Conservation (phyloP, 2,329 filamentous ascomycete genomes). For the Botrytis tulipae region DNA sequence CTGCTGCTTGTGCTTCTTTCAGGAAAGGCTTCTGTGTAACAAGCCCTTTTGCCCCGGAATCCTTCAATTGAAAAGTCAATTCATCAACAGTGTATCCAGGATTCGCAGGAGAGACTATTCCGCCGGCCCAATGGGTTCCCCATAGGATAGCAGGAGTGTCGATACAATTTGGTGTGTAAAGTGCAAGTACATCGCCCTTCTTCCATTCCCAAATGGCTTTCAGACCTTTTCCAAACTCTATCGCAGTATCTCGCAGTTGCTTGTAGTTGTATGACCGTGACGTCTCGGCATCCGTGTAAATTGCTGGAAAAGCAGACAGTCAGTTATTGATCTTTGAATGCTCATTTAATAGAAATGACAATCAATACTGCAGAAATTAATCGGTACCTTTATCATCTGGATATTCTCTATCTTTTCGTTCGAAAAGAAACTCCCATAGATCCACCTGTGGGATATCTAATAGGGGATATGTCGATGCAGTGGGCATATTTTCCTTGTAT, state of each 20-base stretch:
- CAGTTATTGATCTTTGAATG: not conserved
- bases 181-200: slow-evolving; percentile 76
- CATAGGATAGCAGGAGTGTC: slow-evolving; percentile 77
- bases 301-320: slow-evolving; percentile 51
- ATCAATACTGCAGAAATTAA: slow-evolving; percentile 44
- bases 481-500: slow-evolving; percentile 30
- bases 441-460: slow-evolving; percentile 72
- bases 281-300: slow-evolving; percentile 75
- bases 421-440: slow-evolving; percentile 77
- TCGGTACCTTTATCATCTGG: slow-evolving; percentile 69
- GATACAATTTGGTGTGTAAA: slow-evolving; percentile 84
- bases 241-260: slow-evolving; percentile 62
- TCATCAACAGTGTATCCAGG: slow-evolving; percentile 83
- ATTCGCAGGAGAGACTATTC: slow-evolving; percentile 80
- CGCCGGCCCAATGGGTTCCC: slow-evolving; percentile 81
- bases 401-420: slow-evolving; percentile 62
- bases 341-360: not conserved
- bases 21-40: slow-evolving; percentile 71
- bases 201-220: slow-evolving; percentile 73
- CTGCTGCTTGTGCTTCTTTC: slow-evolving; percentile 63
- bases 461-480: slow-evolving; percentile 29
- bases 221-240: slow-evolving; percentile 78
- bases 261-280: slow-evolving; percentile 66
- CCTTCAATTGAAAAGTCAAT: slow-evolving; percentile 78
- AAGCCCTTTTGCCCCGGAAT: slow-evolving; percentile 71